Base-by-base conservation (phyloP, 768 basidiomycete genomes). In the Russula sp. region DNA sequence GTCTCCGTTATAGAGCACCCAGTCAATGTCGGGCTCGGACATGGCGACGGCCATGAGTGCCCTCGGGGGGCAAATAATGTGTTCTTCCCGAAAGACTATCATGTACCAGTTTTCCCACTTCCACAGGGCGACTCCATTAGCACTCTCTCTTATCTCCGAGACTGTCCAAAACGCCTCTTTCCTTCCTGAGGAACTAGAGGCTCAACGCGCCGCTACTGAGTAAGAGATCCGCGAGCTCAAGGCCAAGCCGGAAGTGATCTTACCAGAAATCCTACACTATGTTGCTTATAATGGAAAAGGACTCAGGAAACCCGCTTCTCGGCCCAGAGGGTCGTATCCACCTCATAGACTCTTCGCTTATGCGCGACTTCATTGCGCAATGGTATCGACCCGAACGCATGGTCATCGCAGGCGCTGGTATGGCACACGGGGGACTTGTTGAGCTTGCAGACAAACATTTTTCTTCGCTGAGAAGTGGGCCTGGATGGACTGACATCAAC, bases 341-440 rank as follows among this genome's bases (percentile, higher is more conserved):
- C 55, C 66, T 75, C 53, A 84, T 98, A 56, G 84, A 88, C 64
- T 78, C 79, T 34, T 73, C 79, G 49, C 75, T 83, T 27, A 79
- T 98, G 61, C 79, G 82, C 54, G 75, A 79, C 5, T 88, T 79
- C 64, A 85, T 89, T 78, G 76, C 77, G 59, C 82, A 86, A 44
- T 97, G 94, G 94, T 98, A 93, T 73, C 78, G 84, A 55, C 96
- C 97, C 0, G 96, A 98, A 71, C 79, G 91, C 59, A 97, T 99
- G 84, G 95, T 98, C 45, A 81, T 98, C 60, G 94, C 96, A 6
- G 95, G 93, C 11, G 89, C 92, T 0, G 97, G 97, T 10, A 88
- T 99, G 83, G 82, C 79, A 10, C 97, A 98, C 71, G 85, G 90
- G 67, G 81, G 93, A 65, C 81, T 99, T 20, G 91, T 98, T 22